phyloP scores from a whole-genome alignment of 2,329 filamentous ascomycete species.

The Trichoderma polysporum region DNA sequence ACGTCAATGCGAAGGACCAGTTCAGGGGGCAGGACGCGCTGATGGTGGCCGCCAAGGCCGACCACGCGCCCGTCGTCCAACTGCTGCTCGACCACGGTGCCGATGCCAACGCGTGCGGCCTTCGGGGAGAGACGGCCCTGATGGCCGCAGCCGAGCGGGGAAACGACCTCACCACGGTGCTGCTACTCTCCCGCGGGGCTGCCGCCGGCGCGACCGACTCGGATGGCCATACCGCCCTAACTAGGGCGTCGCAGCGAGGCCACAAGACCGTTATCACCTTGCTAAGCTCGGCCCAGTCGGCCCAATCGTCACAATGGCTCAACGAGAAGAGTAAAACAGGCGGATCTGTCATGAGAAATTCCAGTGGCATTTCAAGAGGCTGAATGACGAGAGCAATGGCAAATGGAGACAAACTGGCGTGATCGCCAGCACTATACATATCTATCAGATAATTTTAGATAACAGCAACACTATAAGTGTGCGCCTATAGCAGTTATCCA shows the following conservation, averaged over 20 bases:
- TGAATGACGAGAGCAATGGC: not conserved
- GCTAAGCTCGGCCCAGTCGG: not conserved
- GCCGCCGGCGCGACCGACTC: not conserved
- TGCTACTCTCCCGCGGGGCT: not conserved
- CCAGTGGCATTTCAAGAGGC: not conserved
- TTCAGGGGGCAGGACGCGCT: not conserved
- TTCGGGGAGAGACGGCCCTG: not conserved
- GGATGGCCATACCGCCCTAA: not conserved
- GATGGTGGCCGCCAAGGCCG: not conserved
- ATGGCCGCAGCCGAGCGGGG: not conserved
- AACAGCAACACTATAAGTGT: no score
- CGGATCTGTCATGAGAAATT: no score
- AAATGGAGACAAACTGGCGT: no score
- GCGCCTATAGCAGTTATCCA: no score
- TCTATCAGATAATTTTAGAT: no score
- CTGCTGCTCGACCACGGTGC: constrained; percentile 16
- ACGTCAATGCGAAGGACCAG: not conserved
- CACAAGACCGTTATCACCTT: not conserved
- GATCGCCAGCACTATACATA: not conserved
- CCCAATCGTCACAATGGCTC: not conserved
- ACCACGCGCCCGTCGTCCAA: not conserved
- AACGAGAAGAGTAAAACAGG: not conserved
- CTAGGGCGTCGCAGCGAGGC: not conserved
- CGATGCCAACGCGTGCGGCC: not conserved
- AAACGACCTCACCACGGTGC: not conserved